A percentile compares a stretch with the other conserved stretches of the same genome.
Conservation (phyloP, 306 rosid species). For the Casuarina equisetifolia region DNA sequence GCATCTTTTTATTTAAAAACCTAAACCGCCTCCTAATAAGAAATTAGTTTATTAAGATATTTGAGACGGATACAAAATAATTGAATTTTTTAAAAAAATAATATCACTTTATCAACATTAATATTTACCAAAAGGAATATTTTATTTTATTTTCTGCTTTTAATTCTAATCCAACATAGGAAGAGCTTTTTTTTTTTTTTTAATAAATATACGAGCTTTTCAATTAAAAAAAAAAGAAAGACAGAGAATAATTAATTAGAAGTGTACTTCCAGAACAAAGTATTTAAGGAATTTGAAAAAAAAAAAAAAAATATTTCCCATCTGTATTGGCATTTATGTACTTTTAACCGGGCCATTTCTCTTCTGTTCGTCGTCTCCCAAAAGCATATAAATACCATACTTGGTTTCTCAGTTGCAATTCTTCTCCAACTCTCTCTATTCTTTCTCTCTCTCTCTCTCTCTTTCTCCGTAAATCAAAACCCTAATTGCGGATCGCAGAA, state of each 20-base stretch:
- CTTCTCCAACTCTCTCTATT: constrained; percentile 29
- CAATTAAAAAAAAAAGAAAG: not conserved
- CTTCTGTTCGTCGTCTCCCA: not conserved
- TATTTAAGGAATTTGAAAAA: not conserved
- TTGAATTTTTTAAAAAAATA: too few relatives aligned
- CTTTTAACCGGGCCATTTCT: not conserved
- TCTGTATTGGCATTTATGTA: constrained; percentile 4
- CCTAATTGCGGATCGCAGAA: constrained; percentile 25
- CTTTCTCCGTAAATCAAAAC: constrained; percentile 33
- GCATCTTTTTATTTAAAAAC: too few relatives aligned
- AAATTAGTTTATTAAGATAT: too few relatives aligned
- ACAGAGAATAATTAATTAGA: not conserved
- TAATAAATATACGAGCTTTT: too few relatives aligned
- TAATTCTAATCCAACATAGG: too few relatives aligned
- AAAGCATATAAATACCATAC: constrained; percentile 13
- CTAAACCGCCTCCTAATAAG: too few relatives aligned
- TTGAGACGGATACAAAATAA: too few relatives aligned
- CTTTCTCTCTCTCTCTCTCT: constrained; percentile 22
- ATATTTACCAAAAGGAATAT: too few relatives aligned
- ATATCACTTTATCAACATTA: too few relatives aligned
- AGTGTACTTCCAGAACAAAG: not conserved
- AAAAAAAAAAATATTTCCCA: not conserved
- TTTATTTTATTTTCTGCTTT: too few relatives aligned
- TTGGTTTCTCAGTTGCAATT: constrained; percentile 43
- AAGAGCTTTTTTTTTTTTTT: too few relatives aligned